Percentiles rank a stretch among this genome's conserved stretches.
Conservation (phyloP, 2,329 filamentous ascomycete genomes). For the Aureobasidium sp. region DNA sequence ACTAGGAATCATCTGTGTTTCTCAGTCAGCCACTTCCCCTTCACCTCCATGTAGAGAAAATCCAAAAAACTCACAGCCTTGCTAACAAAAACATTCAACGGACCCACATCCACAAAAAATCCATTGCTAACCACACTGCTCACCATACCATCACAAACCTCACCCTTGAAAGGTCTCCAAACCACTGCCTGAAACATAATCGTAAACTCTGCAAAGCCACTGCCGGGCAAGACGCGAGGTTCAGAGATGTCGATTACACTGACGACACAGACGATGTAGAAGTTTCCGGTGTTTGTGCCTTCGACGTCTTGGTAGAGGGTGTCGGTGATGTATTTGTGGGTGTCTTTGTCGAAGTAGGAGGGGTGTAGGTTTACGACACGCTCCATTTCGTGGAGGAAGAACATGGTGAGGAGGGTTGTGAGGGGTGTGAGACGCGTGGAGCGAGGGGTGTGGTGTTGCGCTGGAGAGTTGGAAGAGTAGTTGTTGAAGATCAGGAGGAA, state of each 20-base stretch:
- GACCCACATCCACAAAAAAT: slow-evolving; percentile 80
- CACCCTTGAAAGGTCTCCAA: slow-evolving; percentile 95
- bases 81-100: slow-evolving; percentile 69
- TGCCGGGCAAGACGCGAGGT: slow-evolving; percentile 75
- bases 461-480: background rate
- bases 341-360: slow-evolving; percentile 91
- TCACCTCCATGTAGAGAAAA: background rate
- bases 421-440: too few relatives aligned
- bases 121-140: slow-evolving; percentile 84
- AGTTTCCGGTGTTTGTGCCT: slow-evolving; percentile 88
- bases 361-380: slow-evolving; percentile 91
- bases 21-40: background rate
- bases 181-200: slow-evolving; percentile 93
- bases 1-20: slow-evolving; percentile 67
- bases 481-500: too few relatives aligned
- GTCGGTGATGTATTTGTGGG: slow-evolving; percentile 82
- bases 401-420: too few relatives aligned
- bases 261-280: slow-evolving; percentile 98
- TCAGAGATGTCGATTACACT: slow-evolving; percentile 93
- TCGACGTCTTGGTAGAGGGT: slow-evolving; percentile 90
- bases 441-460: background rate
- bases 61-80: slow-evolving; percentile 56
- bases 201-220: slow-evolving; percentile 86
- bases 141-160: slow-evolving; percentile 95
- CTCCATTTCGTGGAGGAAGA: slow-evolving; percentile 96